Conservation (phyloP, 163 green algal genomes). For the Chlorella variabilis region DNA sequence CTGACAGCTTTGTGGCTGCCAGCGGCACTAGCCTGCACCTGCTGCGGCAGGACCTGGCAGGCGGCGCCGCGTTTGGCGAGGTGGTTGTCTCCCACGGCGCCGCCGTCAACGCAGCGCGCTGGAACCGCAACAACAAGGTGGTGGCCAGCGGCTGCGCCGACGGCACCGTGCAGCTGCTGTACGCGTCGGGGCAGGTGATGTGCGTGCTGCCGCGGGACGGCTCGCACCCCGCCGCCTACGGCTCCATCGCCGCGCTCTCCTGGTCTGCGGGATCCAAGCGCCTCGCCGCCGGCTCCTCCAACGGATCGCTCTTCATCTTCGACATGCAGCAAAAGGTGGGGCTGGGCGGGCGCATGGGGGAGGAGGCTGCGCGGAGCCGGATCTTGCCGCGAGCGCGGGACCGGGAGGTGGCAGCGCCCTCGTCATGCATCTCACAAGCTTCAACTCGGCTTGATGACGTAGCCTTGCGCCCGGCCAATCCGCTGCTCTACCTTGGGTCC, state of each 20-base stretch:
- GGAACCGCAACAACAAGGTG: slow-evolving; percentile 63
- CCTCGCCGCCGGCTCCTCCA: slow-evolving; percentile 30
- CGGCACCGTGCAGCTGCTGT: slow-evolving; percentile 38
- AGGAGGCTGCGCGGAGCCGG: no score
- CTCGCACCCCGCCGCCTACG: background rate
- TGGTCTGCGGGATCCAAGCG: slow-evolving; percentile 53
- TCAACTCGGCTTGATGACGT: no score
- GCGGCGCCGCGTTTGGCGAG: background rate
- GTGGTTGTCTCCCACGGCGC: background rate
- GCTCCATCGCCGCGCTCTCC: slow-evolving; percentile 24
- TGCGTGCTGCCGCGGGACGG: slow-evolving; percentile 20
- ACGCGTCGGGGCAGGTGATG: slow-evolving; percentile 43
- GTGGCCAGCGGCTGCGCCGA: slow-evolving; percentile 38
- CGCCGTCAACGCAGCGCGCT: slow-evolving; percentile 4
- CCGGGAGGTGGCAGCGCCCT: no score
- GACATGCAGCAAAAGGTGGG: slow-evolving; percentile 49
- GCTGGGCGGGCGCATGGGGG: no score
- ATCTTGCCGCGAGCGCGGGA: no score
- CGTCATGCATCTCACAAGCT: no score
- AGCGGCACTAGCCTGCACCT: slow-evolving; percentile 1
- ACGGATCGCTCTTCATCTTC: slow-evolving; percentile 31
- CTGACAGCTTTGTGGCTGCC: slow-evolving; percentile 4
- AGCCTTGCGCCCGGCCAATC: no score
- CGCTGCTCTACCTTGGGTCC: no score
- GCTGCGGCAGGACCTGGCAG: background rate